phyloP scores from a whole-genome alignment of 2,329 filamentous ascomycete genomes.

The Penicillium occitanis region DNA sequence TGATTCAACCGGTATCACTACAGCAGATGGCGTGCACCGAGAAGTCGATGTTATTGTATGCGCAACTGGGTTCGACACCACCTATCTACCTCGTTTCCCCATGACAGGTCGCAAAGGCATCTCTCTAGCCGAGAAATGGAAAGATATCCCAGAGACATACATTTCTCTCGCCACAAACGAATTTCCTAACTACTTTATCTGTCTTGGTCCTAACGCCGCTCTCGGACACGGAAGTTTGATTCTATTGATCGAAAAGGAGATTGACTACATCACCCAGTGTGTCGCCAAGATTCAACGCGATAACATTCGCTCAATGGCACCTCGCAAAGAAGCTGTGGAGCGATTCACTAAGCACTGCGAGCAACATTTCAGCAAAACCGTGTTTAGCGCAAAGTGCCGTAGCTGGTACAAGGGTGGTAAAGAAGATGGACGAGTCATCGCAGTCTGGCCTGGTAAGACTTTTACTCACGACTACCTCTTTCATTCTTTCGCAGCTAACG shows the following conservation, averaged over 20 bases:
- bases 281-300: constrained; percentile 19
- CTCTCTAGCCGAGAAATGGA: constrained; percentile 49
- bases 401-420: constrained; percentile 25
- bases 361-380: constrained; percentile 16
- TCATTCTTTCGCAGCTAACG: neutral
- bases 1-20: constrained; percentile 34
- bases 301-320: constrained; percentile 26
- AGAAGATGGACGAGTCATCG: constrained; percentile 25
- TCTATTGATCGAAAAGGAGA: constrained; percentile 14
- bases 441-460: constrained; percentile 28
- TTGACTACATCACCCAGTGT: constrained; percentile 20
- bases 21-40: constrained; percentile 24
- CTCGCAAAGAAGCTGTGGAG: constrained; percentile 17
- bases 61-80: constrained; percentile 43
- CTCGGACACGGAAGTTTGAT: constrained; percentile 39
- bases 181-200: constrained; percentile 50
- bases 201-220: constrained; percentile 37
- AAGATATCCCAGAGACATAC: constrained; percentile 44
- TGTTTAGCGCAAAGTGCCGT: constrained; percentile 18
- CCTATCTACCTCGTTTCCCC: constrained; percentile 47
- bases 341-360: constrained; percentile 18
- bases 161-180: constrained; percentile 47
- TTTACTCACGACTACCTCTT: too few relatives aligned
- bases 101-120: constrained; percentile 39
- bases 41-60: constrained; percentile 33